Conservation (phyloP, 2,329 filamentous ascomycete genomes). For the Corynespora cassiicola region DNA sequence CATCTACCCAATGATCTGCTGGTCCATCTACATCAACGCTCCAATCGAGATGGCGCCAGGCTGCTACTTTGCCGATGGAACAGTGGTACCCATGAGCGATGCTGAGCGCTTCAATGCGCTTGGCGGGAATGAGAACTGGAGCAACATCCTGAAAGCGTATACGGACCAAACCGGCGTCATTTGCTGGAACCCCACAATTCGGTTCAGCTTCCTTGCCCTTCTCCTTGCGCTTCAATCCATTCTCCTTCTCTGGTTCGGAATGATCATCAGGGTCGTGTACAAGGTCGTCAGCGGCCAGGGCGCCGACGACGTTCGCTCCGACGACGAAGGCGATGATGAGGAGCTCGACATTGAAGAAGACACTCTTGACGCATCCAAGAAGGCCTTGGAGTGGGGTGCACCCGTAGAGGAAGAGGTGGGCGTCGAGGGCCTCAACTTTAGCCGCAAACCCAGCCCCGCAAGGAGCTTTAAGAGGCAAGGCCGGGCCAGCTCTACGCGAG, state of each 20-base stretch:
- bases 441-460: slow-evolving; percentile 48
- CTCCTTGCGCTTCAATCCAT: slow-evolving; percentile 81
- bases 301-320: slow-evolving; percentile 86
- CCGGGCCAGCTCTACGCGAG: slow-evolving; percentile 57
- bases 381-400: slow-evolving; percentile 33
- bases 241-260: slow-evolving; percentile 84
- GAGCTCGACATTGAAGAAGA: slow-evolving; percentile 55
- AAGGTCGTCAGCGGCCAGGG: slow-evolving; percentile 77
- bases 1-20: slow-evolving; percentile 79
- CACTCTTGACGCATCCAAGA: slow-evolving; percentile 26
- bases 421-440: slow-evolving; percentile 73
- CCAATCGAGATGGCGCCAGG: slow-evolving; percentile 68
- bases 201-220: slow-evolving; percentile 77
- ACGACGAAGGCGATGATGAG: slow-evolving; percentile 77
- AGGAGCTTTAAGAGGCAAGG: slow-evolving; percentile 56
- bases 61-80: slow-evolving; percentile 71
- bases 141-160: slow-evolving; percentile 77
- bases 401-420: slow-evolving; percentile 77
- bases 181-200: slow-evolving; percentile 79
- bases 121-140: slow-evolving; percentile 51
- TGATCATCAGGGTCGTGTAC: slow-evolving; percentile 84
- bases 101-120: slow-evolving; percentile 42
- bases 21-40: slow-evolving; percentile 76
- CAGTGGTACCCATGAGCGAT: slow-evolving; percentile 63
- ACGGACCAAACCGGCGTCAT: slow-evolving; percentile 73